Percentiles rank a stretch among this genome's conserved stretches.
phyloP scores from a whole-genome alignment of 495 filamentous ascomycete genomes.

The Astrothelium subdiscretum region DNA sequence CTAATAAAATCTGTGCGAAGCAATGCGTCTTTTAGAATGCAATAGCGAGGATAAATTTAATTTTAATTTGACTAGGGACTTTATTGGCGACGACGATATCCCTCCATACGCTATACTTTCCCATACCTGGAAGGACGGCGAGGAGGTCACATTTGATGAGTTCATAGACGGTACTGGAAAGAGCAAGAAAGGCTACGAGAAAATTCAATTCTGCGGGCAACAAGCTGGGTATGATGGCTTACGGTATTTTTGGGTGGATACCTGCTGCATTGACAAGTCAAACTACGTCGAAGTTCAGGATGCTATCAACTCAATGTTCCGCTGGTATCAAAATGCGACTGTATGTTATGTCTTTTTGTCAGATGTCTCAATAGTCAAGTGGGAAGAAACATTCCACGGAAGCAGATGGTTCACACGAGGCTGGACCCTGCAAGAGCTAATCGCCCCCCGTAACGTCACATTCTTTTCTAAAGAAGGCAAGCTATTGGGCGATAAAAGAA shows the following conservation, averaged over 20 bases:
- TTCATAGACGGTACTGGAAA: not conserved
- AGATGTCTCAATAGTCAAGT: slow-evolving; percentile 1
- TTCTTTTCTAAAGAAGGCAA: not conserved
- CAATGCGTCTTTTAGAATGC: too few relatives aligned
- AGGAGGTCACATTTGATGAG: slow-evolving; percentile 1
- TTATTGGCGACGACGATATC: too few relatives aligned
- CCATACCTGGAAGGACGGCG: slow-evolving; percentile 2
- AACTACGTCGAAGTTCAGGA: slow-evolving; percentile 4
- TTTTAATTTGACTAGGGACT: too few relatives aligned
- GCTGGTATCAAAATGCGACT: slow-evolving; percentile 2
- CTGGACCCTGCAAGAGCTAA: too few relatives aligned
- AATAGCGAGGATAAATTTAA: too few relatives aligned
- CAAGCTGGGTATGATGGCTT: slow-evolving; percentile 5
- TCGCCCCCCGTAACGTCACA: slow-evolving; percentile 1
- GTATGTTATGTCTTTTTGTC: slow-evolving; percentile 8
- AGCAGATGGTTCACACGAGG: not conserved
- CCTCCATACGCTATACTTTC: slow-evolving; percentile 5
- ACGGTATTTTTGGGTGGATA: slow-evolving; percentile 8
- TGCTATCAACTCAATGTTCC: slow-evolving; percentile 11
- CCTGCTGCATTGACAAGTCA: slow-evolving; percentile 8
- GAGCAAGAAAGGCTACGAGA: slow-evolving; percentile 2
- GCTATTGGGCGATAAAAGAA: not conserved
- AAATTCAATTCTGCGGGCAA: not conserved
- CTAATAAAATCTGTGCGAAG: too few relatives aligned
- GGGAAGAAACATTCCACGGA: not conserved